Conservation (phyloP, 2,329 filamentous ascomycete species). For the Alternaria arborescens region DNA sequence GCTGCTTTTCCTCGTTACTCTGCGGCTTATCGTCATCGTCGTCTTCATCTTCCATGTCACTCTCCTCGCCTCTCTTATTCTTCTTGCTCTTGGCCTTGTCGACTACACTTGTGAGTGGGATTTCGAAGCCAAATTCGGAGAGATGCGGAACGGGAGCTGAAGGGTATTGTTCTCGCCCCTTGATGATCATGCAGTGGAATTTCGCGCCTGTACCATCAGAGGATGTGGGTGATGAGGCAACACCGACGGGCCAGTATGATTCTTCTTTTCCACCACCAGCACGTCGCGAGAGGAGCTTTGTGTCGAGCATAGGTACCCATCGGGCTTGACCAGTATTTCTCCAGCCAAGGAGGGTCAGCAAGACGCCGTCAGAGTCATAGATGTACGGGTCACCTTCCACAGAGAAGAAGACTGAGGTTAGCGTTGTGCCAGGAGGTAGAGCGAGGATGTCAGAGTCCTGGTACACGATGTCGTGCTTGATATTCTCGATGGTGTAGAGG, state of each 20-base stretch:
- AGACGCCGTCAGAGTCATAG: constrained; percentile 89
- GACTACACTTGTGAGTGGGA: constrained; percentile 73
- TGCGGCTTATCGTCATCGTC: constrained; percentile 35
- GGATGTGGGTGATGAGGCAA: constrained; percentile 69
- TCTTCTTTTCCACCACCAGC: constrained; percentile 87
- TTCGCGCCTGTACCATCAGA: constrained; percentile 81
- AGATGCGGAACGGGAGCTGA: constrained; percentile 91
- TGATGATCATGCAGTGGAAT: constrained; percentile 99
- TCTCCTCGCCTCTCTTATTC: constrained; percentile 43
- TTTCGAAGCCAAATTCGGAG: constrained; percentile 89
- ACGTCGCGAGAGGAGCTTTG: constrained; percentile 80
- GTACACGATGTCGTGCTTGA: constrained; percentile 91
- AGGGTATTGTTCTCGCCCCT: constrained; percentile 84
- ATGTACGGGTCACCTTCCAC: constrained; percentile 95
- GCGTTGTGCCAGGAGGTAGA: constrained; percentile 74
- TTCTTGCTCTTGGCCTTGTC: constrained; percentile 38
- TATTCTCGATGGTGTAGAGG: constrained; percentile 91
- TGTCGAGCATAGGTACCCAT: constrained; percentile 94
- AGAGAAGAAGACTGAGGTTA: constrained; percentile 90
- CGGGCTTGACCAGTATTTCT: constrained; percentile 81
- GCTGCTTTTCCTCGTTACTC: constrained; percentile 58
- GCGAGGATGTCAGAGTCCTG: constrained; percentile 94
- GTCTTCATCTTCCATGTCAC: constrained; percentile 44
- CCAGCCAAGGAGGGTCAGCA: constrained; percentile 92
- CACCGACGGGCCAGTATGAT: constrained; percentile 93